Base-by-base conservation (phyloP, 768 basidiomycete species). In the Neoboletus subvelutipes region DNA sequence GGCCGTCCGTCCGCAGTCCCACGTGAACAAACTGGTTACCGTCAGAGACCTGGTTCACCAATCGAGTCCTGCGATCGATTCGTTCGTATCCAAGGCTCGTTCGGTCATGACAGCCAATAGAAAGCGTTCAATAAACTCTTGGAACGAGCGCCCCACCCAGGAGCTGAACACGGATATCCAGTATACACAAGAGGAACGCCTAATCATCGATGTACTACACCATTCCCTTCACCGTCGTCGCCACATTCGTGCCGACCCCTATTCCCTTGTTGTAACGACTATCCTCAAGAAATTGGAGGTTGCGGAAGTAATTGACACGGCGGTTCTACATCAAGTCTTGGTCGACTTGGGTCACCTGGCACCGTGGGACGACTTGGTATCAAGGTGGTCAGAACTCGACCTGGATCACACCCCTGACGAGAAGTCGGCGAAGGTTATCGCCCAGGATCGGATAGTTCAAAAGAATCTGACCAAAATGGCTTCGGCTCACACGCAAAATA, bases 291-390 rank as follows among this genome's bases (percentile, higher is more conserved):
- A 72, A 45, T 65, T 92, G 26, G 74, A 77, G 20, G 65, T 78
- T 4, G 75, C 78, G 2, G 60, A 71, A 22, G 37, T 63, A 10
- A 60, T 68, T 20, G 66, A 71, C 26, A 57, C 61, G 5, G 65
- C 62, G 0, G 62, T 61, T 33, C 69, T 82, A 24, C 75, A 80
- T 61, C 73, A 72, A 55, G 70, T 87, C 22, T 75, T 97, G 36
- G 67, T 83, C 17, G 84, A 91, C 45, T 64, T 96, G 15, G 94
- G 96, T 8, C 80, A 86, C 8, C 67, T 90, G 22, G 79, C 88
- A 2, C 86, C 89, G 2, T 97, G 95, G 95, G 85, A 93, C 61
- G 87, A 94, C 62, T 58, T 83, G 31, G 72, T 75, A 6, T 77
- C 76, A 9, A 68, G 79, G 33, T 70, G 73, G 55, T 72, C 72